Base-by-base conservation (phyloP, 345 rosid genomes). In the Kandelia obovata region DNA sequence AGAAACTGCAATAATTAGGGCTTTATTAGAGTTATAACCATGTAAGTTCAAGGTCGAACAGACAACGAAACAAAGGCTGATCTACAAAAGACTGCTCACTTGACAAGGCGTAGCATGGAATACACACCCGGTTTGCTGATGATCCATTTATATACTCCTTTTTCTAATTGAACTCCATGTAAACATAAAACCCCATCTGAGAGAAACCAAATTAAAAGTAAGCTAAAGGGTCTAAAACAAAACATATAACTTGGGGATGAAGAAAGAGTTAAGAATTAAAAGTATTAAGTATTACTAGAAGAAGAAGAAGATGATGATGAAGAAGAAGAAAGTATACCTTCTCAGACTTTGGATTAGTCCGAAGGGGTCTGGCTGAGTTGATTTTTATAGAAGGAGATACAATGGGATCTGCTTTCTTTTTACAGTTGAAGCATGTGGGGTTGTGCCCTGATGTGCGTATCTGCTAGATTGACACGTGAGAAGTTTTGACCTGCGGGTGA, bases 21-120 rank as follows among this genome's bases (percentile, higher is more conserved):
- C 23, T 67, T 72, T 23, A 64, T 11, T 60, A 6, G n/a, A 28
- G 43, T 17, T 16, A 53, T 37, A 62, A 43, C 30, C 3, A 26
- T 10, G 0, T 27, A 20, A 35, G 37, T 65, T 71, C 86, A 78
- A 83, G 86, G 86, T 75, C 86, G 86, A 83, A 83, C 86, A 83
- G 86, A 83, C 86, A 83, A 83, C 75, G 86, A 83, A 71, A 74
- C 62, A 65, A 63, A 80, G 83, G 74, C 64, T 63, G 62, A 64
- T 64, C 62, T 55, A 77, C 78, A 78, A 75, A 78, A 73, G 83
- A 80, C 79, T 69, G 73, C 35, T 80, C 70, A 73, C 76, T 79
- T 82, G 82, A 75, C 82, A 79, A 77, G 82, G 27, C 49, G 61
- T 73, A 62, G 82, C 88, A 86, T 67, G 83, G 88, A 82, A 73